Evolutionary conservation across 345 rosid species (phyloP).

Genomic region (Salix exigua): DNA sequence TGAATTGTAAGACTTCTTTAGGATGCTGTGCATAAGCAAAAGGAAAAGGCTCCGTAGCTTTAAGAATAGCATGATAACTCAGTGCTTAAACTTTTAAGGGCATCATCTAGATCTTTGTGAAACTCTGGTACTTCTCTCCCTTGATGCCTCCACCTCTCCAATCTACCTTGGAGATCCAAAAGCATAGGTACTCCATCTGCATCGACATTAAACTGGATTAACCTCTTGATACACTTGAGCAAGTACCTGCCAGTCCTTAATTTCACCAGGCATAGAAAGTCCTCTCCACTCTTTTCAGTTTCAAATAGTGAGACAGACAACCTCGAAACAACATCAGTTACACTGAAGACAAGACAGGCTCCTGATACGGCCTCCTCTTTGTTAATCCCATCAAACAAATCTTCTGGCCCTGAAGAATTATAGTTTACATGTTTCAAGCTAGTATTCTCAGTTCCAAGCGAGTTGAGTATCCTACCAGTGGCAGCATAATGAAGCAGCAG

Average conservation of each 20-base stretch:
- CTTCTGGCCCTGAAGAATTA: conserved; percentile 13
- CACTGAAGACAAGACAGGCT: conserved; percentile 49
- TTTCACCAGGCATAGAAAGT: conserved; percentile 48
- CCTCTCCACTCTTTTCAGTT: conserved; percentile 40
- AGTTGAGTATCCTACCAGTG: conserved; percentile 42
- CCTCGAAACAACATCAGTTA: conserved; percentile 53
- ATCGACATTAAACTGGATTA: conserved; percentile 30
- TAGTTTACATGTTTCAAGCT: conserved; percentile 29
- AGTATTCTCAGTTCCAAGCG: conserved; percentile 9
- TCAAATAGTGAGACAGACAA: conserved; percentile 48
- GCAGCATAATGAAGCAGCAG: conserved; percentile 63
- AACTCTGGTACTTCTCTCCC: conserved; percentile 35
- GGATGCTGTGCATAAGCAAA: not conserved
- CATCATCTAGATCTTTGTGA: conserved; percentile 41
- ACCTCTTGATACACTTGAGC: conserved; percentile 51
- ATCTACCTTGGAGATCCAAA: conserved; percentile 48
- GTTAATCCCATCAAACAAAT: conserved; percentile 3
- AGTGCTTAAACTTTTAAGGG: conserved; percentile 26
- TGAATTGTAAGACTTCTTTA: too few species aligned
- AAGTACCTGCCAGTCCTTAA: conserved; percentile 50
- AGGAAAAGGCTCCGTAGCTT: not conserved
- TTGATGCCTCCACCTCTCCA: conserved; percentile 55
- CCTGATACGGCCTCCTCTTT: conserved; percentile 53
- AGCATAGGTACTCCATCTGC: conserved; percentile 36
- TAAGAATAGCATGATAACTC: conserved; percentile 20